phyloP scores from a whole-genome alignment of 176 grass and related monocot genomes.

The Avena atlantica region DNA sequence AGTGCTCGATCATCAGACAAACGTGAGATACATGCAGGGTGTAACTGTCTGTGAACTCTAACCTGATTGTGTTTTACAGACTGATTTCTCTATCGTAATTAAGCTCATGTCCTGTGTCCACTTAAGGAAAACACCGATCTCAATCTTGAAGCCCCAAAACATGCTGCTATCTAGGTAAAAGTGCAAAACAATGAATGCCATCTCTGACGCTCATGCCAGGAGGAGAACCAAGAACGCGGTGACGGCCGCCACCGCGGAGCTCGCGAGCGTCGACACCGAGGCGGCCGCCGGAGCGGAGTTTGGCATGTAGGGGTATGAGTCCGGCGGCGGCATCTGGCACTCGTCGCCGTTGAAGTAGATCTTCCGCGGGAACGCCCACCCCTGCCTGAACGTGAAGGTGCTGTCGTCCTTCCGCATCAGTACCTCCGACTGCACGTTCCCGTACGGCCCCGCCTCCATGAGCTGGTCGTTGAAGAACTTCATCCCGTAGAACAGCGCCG shows the following conservation, averaged over 20 bases:
- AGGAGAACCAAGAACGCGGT: conserved; percentile 14
- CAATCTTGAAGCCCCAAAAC: conserved; percentile 17
- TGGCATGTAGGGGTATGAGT: conserved; percentile 77
- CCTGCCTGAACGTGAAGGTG: conserved; percentile 85
- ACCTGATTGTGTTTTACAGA: background rate
- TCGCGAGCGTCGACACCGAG: background rate
- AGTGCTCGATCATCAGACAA: background rate
- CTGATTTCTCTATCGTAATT: background rate
- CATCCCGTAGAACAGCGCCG: conserved; percentile 90
- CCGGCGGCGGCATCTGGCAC: conserved; percentile 79
- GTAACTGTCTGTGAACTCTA: background rate
- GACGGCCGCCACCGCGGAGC: background rate
- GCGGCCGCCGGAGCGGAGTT: conserved; percentile 43
- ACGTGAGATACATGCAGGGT: background rate
- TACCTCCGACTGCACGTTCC: conserved; percentile 92
- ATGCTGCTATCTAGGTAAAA: conserved; percentile 23
- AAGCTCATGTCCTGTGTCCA: background rate
- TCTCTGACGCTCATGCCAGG: conserved; percentile 20
- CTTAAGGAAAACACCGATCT: background rate
- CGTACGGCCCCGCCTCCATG: conserved; percentile 87
- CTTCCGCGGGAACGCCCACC: conserved; percentile 95
- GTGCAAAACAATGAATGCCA: background rate
- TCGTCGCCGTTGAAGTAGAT: conserved; percentile 98
- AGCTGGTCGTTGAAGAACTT: conserved; percentile 94
- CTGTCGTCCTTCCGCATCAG: conserved; percentile 71